Evolutionary conservation across 2,329 filamentous ascomycete species (phyloP).

Genomic region (Akanthomyces muscarius): DNA sequence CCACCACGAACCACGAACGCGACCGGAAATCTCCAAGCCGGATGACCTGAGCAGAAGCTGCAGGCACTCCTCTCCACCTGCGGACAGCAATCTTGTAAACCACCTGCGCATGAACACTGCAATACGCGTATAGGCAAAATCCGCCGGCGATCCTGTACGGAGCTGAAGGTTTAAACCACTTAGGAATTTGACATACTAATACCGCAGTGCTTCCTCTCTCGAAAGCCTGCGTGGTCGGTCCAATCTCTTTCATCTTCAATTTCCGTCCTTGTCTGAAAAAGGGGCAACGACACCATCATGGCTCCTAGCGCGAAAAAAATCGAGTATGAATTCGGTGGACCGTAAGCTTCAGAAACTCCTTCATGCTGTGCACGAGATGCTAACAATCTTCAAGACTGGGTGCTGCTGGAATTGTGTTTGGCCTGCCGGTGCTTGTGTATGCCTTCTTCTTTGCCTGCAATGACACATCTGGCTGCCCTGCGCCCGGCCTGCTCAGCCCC

Average conservation of each 20-base stretch:
- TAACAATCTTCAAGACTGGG: constrained; percentile 52
- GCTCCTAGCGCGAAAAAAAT: constrained; percentile 27
- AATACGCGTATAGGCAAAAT: constrained; percentile 8
- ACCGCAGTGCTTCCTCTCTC: background rate
- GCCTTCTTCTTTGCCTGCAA: constrained; percentile 78
- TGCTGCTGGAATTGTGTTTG: constrained; percentile 68
- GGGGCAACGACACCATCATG: constrained; percentile 26
- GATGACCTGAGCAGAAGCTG: constrained; percentile 1
- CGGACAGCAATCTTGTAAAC: background rate
- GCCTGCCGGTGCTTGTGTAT: constrained; percentile 71
- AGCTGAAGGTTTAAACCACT: background rate
- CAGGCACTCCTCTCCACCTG: background rate
- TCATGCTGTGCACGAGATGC: background rate
- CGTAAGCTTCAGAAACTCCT: background rate
- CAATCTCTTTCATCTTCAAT: background rate
- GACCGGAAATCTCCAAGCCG: constrained; percentile 11
- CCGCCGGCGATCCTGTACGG: background rate
- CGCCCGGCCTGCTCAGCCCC: constrained; percentile 68
- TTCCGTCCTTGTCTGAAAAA: background rate
- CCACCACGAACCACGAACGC: constrained; percentile 3
- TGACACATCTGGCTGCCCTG: constrained; percentile 80
- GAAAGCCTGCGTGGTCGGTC: background rate
- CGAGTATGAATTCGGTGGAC: constrained; percentile 17
- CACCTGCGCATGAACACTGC: background rate
- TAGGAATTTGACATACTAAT: background rate